Evolutionary conservation across 768 basidiomycete genomes (phyloP).

Genomic region (Obba rivulosa): DNA sequence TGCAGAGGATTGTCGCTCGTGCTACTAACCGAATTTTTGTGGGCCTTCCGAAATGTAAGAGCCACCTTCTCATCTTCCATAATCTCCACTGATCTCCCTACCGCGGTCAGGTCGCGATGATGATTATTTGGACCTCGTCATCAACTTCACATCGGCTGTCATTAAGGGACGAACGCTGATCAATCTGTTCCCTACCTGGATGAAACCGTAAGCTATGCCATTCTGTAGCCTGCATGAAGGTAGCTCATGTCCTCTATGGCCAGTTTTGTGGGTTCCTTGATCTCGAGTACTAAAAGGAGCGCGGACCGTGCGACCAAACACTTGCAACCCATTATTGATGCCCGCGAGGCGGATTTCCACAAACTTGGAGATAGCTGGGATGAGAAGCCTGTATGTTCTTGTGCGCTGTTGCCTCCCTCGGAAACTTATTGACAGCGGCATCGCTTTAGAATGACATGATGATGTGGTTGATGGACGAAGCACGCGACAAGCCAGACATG

Average conservation of each 20-base stretch:
- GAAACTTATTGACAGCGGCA: no score
- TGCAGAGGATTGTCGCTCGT: slow-evolving; percentile 33
- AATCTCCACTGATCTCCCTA: background rate
- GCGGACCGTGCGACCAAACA: slow-evolving; percentile 1
- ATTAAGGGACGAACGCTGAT: slow-evolving; percentile 15
- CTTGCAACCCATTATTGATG: slow-evolving; percentile 8
- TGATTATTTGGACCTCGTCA: slow-evolving; percentile 29
- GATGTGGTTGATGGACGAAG: slow-evolving; percentile 36
- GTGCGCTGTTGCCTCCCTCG: background rate
- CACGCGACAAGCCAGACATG: slow-evolving; percentile 25
- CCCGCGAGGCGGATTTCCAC: slow-evolving; percentile 5
- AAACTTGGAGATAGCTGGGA: slow-evolving; percentile 9
- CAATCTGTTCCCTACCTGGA: slow-evolving; percentile 25
- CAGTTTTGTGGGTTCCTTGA: background rate
- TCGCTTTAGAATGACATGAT: slow-evolving; percentile 27
- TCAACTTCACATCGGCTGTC: slow-evolving; percentile 27
- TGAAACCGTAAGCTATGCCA: slow-evolving; percentile 23
- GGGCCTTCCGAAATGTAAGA: slow-evolving; percentile 43
- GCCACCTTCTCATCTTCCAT: background rate
- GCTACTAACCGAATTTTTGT: slow-evolving; percentile 43
- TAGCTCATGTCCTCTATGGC: background rate
- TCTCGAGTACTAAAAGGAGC: background rate
- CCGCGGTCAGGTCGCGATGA: slow-evolving; percentile 31
- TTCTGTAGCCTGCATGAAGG: background rate
- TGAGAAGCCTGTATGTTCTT: slow-evolving; percentile 8